Evolutionary conservation across 2,329 filamentous ascomycete genomes (phyloP), one percentile per base, ranked within the genome.

Genomic region (Fusarium oxysporum): DNA sequence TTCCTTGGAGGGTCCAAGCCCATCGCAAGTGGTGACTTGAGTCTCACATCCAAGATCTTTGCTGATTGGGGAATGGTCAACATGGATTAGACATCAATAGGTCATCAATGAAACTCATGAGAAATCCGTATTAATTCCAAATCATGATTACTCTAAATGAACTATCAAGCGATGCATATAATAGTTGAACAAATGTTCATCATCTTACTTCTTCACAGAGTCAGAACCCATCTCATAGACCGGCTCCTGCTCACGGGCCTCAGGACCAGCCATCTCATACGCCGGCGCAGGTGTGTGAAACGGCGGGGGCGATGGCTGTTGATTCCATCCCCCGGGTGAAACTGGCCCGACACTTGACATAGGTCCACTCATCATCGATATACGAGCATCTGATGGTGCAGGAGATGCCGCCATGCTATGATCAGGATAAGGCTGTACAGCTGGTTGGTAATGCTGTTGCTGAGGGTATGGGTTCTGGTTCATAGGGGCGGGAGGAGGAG

Each of bases 31-130:
- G 45, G 45, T 14, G 57, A 54, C 8, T 25, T 60, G 35, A 54
- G 9, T 4, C 25, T 54, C 25, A 60, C 33, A 17, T 54, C 57
- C 0, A 41, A 53, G 33, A 60, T 60, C 8, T 41, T 60, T 41
- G 44, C 57, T 28, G 57, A 60, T 28, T 60, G 57, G 57, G 28
- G 19, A 8, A 28, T 54, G 57, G 45, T 60, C 13, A 60, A 60
- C n/a, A 60, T 58, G 55, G 21, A 58, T n/a, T 58, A 8, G 8
- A 4, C 17, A 5, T 3, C 6, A 19, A 0, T 25, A 12, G 13
- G 5, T 1, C 1, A 45, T 4, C 6, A 8, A 12, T 21, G 5
- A 0, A 28, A 13, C 3, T 23, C 19, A 32, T 45, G 33, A 43
- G 8, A 12, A 4, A 23, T 35, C 8, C 21, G 4, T 51, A 51